phyloP scores from a whole-genome alignment of 331 rosid genomes.

The Prunus yedoensis region DNA sequence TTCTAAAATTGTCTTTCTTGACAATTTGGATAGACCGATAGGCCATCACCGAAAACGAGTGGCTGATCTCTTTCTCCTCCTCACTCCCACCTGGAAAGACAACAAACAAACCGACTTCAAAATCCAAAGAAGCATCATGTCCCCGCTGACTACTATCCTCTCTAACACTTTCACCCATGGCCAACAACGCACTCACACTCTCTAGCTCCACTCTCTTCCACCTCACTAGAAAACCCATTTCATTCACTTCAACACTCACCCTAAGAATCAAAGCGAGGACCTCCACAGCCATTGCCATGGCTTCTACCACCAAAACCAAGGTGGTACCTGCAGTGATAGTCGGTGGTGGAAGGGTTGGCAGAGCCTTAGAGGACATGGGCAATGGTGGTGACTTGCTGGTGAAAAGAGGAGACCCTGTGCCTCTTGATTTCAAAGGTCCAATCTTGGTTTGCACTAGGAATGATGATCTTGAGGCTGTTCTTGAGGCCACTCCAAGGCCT shows the following conservation, averaged over 20 bases:
- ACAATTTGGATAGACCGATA: neutral
- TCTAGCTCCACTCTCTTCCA: conserved; percentile 37
- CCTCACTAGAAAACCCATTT: conserved; percentile 18
- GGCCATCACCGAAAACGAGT: conserved; percentile 22
- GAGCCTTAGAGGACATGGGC: conserved; percentile 75
- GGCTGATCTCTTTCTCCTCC: conserved; percentile 34
- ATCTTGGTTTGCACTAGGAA: conserved; percentile 86
- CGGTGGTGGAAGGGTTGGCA: conserved; percentile 88
- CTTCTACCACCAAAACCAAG: conserved; percentile 31
- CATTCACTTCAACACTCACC: conserved; percentile 8
- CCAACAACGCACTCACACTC: conserved; percentile 33
- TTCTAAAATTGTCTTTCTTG: no score
- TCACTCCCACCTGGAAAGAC: neutral
- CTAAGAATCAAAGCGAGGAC: conserved; percentile 21
- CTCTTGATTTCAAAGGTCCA: conserved; percentile 68
- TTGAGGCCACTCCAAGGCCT: conserved; percentile 68
- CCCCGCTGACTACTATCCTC: neutral
- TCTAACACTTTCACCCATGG: conserved; percentile 29
- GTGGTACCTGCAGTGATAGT: conserved; percentile 83
- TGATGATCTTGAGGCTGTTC: conserved; percentile 89
- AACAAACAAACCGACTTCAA: neutral
- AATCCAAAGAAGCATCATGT: conserved; percentile 18
- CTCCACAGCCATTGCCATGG: conserved; percentile 31
- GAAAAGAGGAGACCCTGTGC: conserved; percentile 71
- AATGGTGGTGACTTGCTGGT: conserved; percentile 62